Evolutionary conservation across 345 rosid genomes (phyloP).

Genomic region (Abelmoschus esculentus): DNA sequence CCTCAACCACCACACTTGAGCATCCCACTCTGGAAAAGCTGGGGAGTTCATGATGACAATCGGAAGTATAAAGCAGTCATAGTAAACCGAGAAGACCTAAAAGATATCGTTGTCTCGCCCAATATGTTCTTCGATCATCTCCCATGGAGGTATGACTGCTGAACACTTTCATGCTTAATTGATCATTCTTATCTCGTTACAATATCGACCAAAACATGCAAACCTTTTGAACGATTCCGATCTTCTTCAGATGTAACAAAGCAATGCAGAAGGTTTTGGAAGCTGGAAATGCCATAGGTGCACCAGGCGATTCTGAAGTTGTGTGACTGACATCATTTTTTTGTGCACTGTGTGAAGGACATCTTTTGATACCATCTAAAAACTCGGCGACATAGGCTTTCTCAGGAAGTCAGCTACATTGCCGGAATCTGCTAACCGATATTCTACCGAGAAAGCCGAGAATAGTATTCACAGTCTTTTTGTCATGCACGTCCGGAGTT

Average conservation of each 20-base stretch:
- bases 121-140: constrained; percentile 93
- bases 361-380: not conserved
- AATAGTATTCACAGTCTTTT: not conserved
- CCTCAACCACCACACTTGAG: constrained; percentile 29
- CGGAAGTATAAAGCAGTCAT: constrained; percentile 51
- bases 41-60: constrained; percentile 31
- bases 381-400: not conserved
- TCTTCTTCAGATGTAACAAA: constrained; percentile 44
- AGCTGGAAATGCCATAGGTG: constrained; percentile 24
- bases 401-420: not conserved
- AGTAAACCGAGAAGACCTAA: constrained; percentile 58
- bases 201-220: not conserved
- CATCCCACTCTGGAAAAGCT: constrained; percentile 50
- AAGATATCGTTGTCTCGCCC: constrained; percentile 68
- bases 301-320: constrained; percentile 20
- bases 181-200: not conserved
- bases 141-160: constrained; percentile 72
- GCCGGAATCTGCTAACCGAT: not conserved
- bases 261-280: constrained; percentile 64
- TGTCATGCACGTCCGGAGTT: not conserved
- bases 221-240: not conserved
- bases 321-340: constrained; percentile 23
- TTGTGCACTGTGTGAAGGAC: too few relatives aligned
- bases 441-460: not conserved
- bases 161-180: not conserved